A percentile compares a stretch with the other conserved stretches of the same genome.
Evolutionary conservation across 805 yeast genomes (phyloP).

Genomic region (Candida tammaniensis): DNA sequence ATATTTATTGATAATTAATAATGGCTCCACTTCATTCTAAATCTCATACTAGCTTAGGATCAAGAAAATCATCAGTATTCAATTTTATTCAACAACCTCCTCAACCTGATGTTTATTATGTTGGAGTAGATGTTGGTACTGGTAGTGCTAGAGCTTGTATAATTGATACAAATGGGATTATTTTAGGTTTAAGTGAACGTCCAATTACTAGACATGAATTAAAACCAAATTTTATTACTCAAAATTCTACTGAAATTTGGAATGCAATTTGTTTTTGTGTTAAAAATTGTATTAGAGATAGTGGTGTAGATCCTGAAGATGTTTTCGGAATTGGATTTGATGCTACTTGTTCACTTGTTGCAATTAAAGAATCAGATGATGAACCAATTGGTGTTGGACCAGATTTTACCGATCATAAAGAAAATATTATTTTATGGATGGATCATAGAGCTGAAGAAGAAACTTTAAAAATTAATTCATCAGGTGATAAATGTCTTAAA

Average conservation of each 20-base stretch:
- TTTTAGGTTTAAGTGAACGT: slow-evolving; percentile 73
- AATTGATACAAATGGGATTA: slow-evolving; percentile 79
- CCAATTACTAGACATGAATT: slow-evolving; percentile 76
- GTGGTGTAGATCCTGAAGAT: slow-evolving; percentile 63
- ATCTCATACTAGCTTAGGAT: slow-evolving; percentile 39
- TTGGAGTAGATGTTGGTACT: slow-evolving; percentile 96
- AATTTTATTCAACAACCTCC: slow-evolving; percentile 35
- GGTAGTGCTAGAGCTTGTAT: slow-evolving; percentile 96
- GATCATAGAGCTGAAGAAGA: slow-evolving; percentile 91
- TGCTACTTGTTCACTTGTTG: slow-evolving; percentile 95
- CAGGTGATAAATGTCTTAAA: slow-evolving; percentile 74
- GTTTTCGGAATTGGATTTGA: slow-evolving; percentile 93
- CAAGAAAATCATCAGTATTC: slow-evolving; percentile 39
- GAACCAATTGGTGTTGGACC: slow-evolving; percentile 90
- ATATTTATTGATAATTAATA: not conserved
- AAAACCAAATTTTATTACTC: slow-evolving; percentile 74
- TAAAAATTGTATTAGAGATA: slow-evolving; percentile 66
- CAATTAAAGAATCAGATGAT: slow-evolving; percentile 60
- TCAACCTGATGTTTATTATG: slow-evolving; percentile 51
- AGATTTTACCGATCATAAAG: slow-evolving; percentile 65
- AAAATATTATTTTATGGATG: slow-evolving; percentile 95
- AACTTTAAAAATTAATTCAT: slow-evolving; percentile 75
- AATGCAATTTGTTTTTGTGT: slow-evolving; percentile 80
- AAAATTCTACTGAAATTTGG: slow-evolving; percentile 91
- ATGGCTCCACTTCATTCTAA: slow-evolving; percentile 16